Evolutionary conservation across 2,329 filamentous ascomycete species (phyloP), one percentile per base, ranked within the genome.

Genomic region (Aspergillus sergii): DNA sequence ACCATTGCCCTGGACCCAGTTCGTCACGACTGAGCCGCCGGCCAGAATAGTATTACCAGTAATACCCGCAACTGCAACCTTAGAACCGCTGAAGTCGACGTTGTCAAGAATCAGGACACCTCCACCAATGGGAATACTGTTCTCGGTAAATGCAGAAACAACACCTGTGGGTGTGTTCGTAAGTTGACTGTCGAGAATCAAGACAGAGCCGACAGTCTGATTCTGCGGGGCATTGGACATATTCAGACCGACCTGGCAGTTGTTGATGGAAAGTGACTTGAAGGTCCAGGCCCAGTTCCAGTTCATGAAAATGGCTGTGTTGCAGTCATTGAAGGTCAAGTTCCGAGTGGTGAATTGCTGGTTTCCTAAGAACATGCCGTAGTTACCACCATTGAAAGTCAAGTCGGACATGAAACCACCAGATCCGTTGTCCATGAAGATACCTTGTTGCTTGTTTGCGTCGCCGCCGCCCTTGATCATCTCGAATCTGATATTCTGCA

Each of bases 271-370:
- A 43, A 96, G 70, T 41, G 87, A 90, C 75, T 94, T 92, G 79
- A 95, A 87, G 51, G 89, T 88, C 90, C 91, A 96, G 21, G 88
- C 83, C 93, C 93, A 96, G 81, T 94, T 92, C 93, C 93, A 96
- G 83, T 93, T 93, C 88, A 95, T 91, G 80, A 87, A 92, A 67
- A 96, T 88, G 65, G 91, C 93, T 2, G 92, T 96, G 73, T 92
- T 85, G 82, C 91, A 94, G 77, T 86, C 85, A 76, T 91, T 92
- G 84, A 96, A 96, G 41, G 85, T 90, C 75, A 95, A 74, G 79
- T 96, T 95, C 69, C 92, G 89, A 32, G 89, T 90, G 45, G 92
- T 94, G 79, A 94, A 95, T 79, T 96, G 93, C 80, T 96, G 93
- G 79, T 89, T 93, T 57, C 93, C 93, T 30, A 94, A 82, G 80